phyloP scores from a whole-genome alignment of 768 basidiomycete species.

The Psilocybe cubensis region DNA sequence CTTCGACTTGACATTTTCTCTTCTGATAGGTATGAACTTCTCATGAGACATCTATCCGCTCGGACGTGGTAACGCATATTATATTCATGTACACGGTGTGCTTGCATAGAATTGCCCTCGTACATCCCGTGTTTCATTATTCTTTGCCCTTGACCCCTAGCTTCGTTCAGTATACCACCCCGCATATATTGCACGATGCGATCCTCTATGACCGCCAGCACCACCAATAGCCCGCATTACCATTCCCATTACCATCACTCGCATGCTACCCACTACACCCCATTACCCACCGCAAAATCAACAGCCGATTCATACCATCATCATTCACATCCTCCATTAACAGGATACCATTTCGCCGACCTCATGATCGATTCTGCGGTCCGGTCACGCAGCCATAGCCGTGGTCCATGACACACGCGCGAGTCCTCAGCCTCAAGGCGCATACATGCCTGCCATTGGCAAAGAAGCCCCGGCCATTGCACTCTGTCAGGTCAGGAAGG shows the following conservation, averaged over 20 bases:
- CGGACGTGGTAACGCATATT: slow-evolving; percentile 27
- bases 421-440: too few relatives aligned
- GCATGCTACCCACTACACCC: background rate
- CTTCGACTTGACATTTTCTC: background rate
- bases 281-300: background rate
- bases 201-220: too few relatives aligned
- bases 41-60: slow-evolving; percentile 54
- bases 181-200: background rate
- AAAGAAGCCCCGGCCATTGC: too few relatives aligned
- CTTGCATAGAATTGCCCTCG: background rate
- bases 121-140: background rate
- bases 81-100: slow-evolving; percentile 1
- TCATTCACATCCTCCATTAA: background rate
- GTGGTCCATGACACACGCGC: background rate
- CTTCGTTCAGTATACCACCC: background rate
- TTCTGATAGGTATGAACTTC: slow-evolving; percentile 47
- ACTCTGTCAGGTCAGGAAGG: background rate
- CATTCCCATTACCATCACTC: too few relatives aligned
- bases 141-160: background rate
- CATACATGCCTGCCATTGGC: too few relatives aligned
- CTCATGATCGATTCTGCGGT: too few relatives aligned
- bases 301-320: background rate
- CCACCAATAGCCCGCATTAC: too few relatives aligned
- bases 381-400: background rate
- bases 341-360: background rate